phyloP scores from a whole-genome alignment of 192 early-diverging fungal genomes.

The Jimgerdemannia flammicorona region DNA sequence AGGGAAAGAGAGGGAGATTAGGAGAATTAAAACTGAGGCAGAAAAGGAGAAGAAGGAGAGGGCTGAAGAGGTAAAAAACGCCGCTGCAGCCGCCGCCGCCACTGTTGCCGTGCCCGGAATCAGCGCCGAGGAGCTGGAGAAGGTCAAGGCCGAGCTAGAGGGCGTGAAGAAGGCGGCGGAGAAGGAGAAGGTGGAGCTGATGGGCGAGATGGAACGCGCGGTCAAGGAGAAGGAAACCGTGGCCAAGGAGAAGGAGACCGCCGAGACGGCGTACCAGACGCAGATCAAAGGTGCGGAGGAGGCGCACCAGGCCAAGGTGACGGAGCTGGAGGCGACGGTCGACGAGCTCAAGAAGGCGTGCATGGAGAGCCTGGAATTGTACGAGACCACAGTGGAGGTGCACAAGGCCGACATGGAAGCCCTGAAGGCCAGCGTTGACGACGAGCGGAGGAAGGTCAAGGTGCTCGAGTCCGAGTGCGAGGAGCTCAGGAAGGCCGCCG shows the following conservation, averaged over 20 bases:
- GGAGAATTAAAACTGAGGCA: conserved; percentile 19
- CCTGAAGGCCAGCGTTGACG: conserved; percentile 19
- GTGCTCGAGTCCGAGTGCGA: conserved; percentile 26
- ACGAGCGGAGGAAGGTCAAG: conserved; percentile 25
- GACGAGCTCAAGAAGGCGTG: conserved; percentile 38
- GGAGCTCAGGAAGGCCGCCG: conserved; percentile 33
- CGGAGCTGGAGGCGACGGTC: conserved; percentile 21
- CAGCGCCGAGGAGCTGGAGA: conserved; percentile 19
- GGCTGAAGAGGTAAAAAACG: conserved; percentile 20
- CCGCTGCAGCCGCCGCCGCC: background rate
- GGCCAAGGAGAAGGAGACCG: conserved; percentile 10
- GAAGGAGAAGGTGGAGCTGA: conserved; percentile 7
- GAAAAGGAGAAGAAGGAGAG: conserved; percentile 25
- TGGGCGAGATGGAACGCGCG: conserved; percentile 8
- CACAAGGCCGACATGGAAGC: conserved; percentile 34
- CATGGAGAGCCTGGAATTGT: conserved; percentile 41
- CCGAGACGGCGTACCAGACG: conserved; percentile 16
- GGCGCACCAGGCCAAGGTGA: conserved; percentile 14
- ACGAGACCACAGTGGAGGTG: conserved; percentile 34
- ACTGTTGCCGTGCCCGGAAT: conserved; percentile 12
- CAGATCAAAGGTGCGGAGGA: conserved; percentile 11
- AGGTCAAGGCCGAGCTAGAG: background rate
- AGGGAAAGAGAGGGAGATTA: conserved; percentile 34
- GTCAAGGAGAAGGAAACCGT: conserved; percentile 10
- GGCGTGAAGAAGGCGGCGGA: background rate